These are phyloP conservation scores for Epichloe glyceriae DNA, from an alignment of 2,329 filamentous ascomycete genomes.

Conservation along the genomic window DNA sequence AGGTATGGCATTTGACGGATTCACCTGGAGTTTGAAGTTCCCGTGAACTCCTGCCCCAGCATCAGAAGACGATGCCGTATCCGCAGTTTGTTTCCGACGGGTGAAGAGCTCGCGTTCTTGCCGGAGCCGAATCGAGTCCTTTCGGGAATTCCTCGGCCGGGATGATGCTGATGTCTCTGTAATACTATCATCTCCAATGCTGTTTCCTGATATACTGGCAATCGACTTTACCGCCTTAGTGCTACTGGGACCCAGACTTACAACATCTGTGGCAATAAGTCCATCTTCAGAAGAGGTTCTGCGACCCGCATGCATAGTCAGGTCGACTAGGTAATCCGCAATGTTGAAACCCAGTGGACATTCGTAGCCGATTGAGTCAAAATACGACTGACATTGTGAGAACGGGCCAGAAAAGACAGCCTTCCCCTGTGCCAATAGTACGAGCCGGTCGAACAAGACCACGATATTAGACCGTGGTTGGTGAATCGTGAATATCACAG, in stretches of 20 bases:
- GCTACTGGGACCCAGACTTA: slow-evolving; percentile 70
- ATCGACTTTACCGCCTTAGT: slow-evolving; percentile 83
- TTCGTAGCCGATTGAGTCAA: slow-evolving; percentile 79
- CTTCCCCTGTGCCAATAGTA: slow-evolving; percentile 77
- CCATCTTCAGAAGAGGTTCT: slow-evolving; percentile 44
- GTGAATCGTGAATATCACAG: slow-evolving; percentile 96
- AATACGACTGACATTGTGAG: slow-evolving; percentile 77
- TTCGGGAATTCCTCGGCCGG: slow-evolving; percentile 56
- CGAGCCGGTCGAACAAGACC: slow-evolving; percentile 86
- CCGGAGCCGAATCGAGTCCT: slow-evolving; percentile 68
- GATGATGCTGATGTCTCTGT: slow-evolving; percentile 44
- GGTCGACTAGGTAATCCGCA: slow-evolving; percentile 90
- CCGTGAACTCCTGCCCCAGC: slow-evolving; percentile 36
- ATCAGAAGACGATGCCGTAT: slow-evolving; percentile 51
- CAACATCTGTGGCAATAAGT: slow-evolving; percentile 37
- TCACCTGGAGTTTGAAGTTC: slow-evolving; percentile 38
- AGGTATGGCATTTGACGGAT: slow-evolving; percentile 30
- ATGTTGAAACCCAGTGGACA: slow-evolving; percentile 98
- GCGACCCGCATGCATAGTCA: slow-evolving; percentile 86
- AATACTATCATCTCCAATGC: slow-evolving; percentile 54
- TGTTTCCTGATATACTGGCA: slow-evolving; percentile 66
- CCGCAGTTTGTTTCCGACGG: slow-evolving; percentile 50
- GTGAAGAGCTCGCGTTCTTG: slow-evolving; percentile 89
- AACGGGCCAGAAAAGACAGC: slow-evolving; percentile 93
- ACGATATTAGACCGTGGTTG: slow-evolving; percentile 98